A percentile compares a stretch with the other conserved stretches of the same genome.
Evolutionary conservation across 164 flowering plant species (phyloP).

Genomic region (Vitis rotundifolia): DNA sequence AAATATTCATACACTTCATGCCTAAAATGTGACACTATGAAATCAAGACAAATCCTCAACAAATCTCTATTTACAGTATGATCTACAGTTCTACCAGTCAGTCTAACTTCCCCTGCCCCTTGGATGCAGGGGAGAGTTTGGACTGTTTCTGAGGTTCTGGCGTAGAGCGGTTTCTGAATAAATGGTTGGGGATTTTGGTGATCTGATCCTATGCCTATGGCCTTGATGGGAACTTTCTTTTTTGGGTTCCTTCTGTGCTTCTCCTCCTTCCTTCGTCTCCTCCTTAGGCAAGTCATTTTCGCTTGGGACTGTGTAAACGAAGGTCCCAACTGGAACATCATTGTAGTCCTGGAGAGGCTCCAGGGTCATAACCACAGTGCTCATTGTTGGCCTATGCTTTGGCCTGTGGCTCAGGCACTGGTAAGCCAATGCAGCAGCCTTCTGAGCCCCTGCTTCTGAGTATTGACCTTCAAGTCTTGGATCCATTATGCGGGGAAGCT

Average conservation of each 20-base stretch:
- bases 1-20: background rate
- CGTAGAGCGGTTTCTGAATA: constrained; percentile 6
- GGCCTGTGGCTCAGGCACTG: constrained; percentile 65
- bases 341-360: constrained; percentile 47
- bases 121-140: constrained; percentile 24
- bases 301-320: constrained; percentile 47
- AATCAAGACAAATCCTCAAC: background rate
- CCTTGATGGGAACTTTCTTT: constrained; percentile 9
- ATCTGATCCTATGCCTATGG: constrained; percentile 10
- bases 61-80: background rate
- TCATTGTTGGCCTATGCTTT: constrained; percentile 57
- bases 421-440: constrained; percentile 67
- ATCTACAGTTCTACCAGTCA: background rate
- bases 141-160: constrained; percentile 8
- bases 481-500: constrained; percentile 53
- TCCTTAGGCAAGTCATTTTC: constrained; percentile 9
- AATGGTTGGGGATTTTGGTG: constrained; percentile 16
- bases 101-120: constrained; percentile 11
- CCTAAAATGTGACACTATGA: background rate
- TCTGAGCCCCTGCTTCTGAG: constrained; percentile 58
- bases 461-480: constrained; percentile 66
- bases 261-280: constrained; percentile 4
- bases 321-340: constrained; percentile 43
- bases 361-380: constrained; percentile 41
- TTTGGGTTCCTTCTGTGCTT: constrained; percentile 4